phyloP scores from a whole-genome alignment of 768 basidiomycete species.

The Naganishia friedmannii region DNA sequence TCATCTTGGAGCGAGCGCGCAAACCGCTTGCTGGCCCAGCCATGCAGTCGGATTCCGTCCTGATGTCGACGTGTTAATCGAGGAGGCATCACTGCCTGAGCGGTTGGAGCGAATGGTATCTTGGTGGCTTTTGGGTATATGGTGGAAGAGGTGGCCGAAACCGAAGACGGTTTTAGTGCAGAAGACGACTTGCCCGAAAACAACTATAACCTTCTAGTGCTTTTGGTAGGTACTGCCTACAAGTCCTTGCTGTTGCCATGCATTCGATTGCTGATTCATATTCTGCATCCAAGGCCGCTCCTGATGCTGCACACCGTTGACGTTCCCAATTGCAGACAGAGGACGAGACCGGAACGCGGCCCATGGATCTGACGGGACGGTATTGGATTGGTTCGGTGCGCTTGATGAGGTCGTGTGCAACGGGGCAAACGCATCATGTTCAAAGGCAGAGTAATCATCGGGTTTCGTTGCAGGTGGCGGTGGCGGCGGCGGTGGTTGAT shows the following conservation, averaged over 20 bases:
- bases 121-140: no score
- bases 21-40: neutral
- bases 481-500: neutral
- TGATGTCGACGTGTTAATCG: no score
- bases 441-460: slow-evolving; percentile 21
- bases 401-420: neutral
- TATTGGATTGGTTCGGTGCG: neutral
- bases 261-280: neutral
- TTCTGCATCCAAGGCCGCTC: slow-evolving; percentile 9
- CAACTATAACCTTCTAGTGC: neutral
- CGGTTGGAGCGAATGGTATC: no score
- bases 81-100: no score
- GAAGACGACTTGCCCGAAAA: neutral
- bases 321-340: neutral
- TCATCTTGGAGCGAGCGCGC: neutral
- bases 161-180: neutral
- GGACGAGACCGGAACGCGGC: neutral
- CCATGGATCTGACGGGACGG: slow-evolving; percentile 5
- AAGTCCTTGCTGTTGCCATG: neutral
- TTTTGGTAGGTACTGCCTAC: slow-evolving; percentile 1
- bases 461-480: neutral
- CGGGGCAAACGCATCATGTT: slow-evolving; percentile 18
- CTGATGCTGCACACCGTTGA: neutral
- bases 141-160: neutral
- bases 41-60: no score